These are phyloP conservation scores for Vairimorpha necatrix DNA, from an alignment of 371 early-diverging fungal species.

Conservation along the genomic window DNA sequence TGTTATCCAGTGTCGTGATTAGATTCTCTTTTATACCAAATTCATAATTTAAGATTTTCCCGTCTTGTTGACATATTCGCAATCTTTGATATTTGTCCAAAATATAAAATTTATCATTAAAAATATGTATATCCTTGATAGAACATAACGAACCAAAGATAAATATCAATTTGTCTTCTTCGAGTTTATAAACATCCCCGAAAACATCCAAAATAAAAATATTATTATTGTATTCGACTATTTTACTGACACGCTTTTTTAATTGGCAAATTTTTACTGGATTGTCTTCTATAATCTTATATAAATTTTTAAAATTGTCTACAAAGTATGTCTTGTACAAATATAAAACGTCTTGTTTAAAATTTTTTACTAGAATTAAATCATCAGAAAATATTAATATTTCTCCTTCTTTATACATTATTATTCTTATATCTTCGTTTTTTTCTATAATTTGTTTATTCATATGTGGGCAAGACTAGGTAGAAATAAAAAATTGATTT, in stretches of 20 bases:
- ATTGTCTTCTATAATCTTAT: background rate
- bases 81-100: conserved; percentile 32
- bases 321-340: background rate
- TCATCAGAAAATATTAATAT: background rate
- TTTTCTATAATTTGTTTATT: too few relatives aligned
- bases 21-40: background rate
- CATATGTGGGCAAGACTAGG: background rate
- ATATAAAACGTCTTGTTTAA: background rate
- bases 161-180: conserved; percentile 1
- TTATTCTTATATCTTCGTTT: background rate
- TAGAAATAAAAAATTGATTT: background rate
- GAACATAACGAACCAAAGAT: conserved; percentile 8
- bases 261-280: conserved; percentile 1
- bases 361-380: background rate
- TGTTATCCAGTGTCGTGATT: too few relatives aligned
- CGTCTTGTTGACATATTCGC: background rate
- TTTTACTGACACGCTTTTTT: conserved; percentile 6
- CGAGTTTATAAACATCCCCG: conserved; percentile 24
- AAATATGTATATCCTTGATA: conserved; percentile 12
- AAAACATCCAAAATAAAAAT: conserved; percentile 22
- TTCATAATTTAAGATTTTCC: background rate
- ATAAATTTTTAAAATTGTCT: background rate
- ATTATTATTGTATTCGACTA: background rate
- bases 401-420: background rate
- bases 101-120: conserved; percentile 7